phyloP scores from a whole-genome alignment of 2,329 filamentous ascomycete genomes.

The Fusarium foetens region DNA sequence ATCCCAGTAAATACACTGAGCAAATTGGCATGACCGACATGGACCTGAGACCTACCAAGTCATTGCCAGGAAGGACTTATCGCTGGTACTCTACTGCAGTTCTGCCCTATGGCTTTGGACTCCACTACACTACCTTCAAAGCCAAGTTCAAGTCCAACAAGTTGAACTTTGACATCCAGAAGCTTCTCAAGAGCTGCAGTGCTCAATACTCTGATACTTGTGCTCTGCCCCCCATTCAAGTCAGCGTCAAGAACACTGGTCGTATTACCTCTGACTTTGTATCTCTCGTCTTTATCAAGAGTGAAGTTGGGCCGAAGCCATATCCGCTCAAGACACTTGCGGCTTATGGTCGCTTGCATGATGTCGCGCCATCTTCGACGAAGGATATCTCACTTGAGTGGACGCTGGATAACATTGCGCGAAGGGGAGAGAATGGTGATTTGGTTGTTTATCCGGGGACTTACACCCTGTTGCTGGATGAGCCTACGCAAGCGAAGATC shows the following conservation, averaged over 20 bases:
- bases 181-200: neutral
- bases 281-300: neutral
- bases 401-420: slow-evolving; percentile 8
- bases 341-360: neutral
- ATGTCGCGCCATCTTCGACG: fast-evolving
- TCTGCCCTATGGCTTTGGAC: neutral
- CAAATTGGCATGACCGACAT: neutral
- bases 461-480: slow-evolving; percentile 2
- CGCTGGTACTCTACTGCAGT: slow-evolving; percentile 1
- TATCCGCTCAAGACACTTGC: slow-evolving; percentile 7
- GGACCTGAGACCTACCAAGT: slow-evolving; percentile 1
- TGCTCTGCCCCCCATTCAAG: neutral
- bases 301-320: neutral
- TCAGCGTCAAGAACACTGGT: slow-evolving; percentile 1
- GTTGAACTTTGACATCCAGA: neutral
- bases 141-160: neutral
- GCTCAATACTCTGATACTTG: neutral
- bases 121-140: slow-evolving; percentile 11
- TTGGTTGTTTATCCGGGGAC: slow-evolving; percentile 4
- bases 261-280: neutral
- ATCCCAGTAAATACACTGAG: neutral
- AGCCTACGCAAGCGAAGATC: neutral
- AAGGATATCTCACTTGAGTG: neutral
- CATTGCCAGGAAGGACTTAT: neutral
- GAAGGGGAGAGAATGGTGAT: neutral